These are phyloP conservation scores for Malassezia sp. DNA, from an alignment of 1,284 basidiomycete genomes.

Conservation along the genomic window DNA sequence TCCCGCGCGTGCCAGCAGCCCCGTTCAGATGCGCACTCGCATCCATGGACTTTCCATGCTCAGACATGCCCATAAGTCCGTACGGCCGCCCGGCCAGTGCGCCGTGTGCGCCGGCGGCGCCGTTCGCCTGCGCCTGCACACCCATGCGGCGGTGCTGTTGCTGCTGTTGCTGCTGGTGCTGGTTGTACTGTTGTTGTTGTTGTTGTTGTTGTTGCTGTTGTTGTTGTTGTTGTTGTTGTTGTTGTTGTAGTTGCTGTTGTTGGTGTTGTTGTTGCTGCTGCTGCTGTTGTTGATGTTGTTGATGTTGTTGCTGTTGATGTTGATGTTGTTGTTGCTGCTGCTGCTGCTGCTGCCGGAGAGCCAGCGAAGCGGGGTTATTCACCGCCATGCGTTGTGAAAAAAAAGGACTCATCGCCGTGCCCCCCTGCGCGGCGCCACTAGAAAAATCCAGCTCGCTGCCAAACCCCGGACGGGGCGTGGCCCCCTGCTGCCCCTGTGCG, in stretches of 20 bases:
- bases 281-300: conserved; percentile 17
- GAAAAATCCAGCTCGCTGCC: conserved; percentile 5
- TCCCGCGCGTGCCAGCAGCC: neutral
- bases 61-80: neutral
- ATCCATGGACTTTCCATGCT: conserved; percentile 6
- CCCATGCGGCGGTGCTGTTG: conserved; percentile 14
- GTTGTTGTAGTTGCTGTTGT: too few species aligned
- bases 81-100: conserved; percentile 19
- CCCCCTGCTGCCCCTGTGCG: neutral
- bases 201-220: conserved; percentile 8
- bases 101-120: conserved; percentile 13
- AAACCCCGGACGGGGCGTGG: neutral
- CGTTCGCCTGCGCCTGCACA: conserved; percentile 18
- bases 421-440: neutral
- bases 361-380: neutral
- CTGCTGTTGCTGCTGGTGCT: conserved; percentile 18
- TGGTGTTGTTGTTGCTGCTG: conserved; percentile 18
- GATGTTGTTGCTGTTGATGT: conserved; percentile 17
- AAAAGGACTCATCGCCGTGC: neutral
- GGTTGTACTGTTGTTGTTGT: neutral
- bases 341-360: conserved; percentile 12
- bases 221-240: too few species aligned
- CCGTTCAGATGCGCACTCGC: neutral
- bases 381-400: conserved; percentile 3
- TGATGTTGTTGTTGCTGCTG: conserved; percentile 18